Base-by-base conservation (phyloP, 352 stramenopile species). In the Phytophthora tentaculata region DNA sequence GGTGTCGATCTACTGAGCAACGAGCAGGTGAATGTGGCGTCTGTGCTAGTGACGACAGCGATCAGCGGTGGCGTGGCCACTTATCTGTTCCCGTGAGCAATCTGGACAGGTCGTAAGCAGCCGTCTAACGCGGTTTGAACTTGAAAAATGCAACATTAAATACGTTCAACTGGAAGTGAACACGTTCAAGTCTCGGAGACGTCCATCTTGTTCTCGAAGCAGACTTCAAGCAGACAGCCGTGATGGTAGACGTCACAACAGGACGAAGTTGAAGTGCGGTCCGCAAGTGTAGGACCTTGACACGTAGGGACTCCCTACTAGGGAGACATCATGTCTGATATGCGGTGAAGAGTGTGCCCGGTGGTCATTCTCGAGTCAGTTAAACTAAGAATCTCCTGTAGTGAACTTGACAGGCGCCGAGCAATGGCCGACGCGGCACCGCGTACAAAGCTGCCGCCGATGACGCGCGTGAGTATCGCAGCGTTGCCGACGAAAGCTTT, bases 21-120 rank as follows among this genome's bases (percentile, higher is more conserved):
- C 67, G 84, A 89, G 20, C 81, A 92, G 56, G 84, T 92, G 23
- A 93, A 95, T 63, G 71, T 82, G 37, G 78, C 90, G 43, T 91
- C 83, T 1, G 85, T 91, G 14, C 24, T 91, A 10, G 66, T 74
- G 17, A 90, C 80, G 54, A 92, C 84, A 12, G 45, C 83, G 7
- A 37, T 72, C 20, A 89, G 84, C 24, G 81, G 73, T 0, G 45
- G 52, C 12, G 14, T 91, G n/a, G 84, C 78, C 6, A 71, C 66
- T 8, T 62, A 68, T 32, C 56, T 90, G 20, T 87, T 90, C 32
- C 37, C 56, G 29, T 71, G 47, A 68, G 20, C 39, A 35, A 59
- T 13, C 13, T 44, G 10, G 9, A 19, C 29, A 39, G 44, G 23
- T 24, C 35, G 51, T 68, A 48, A 19, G 53, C 41, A 61, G 26